Evolutionary conservation across 1,284 basidiomycete genomes (phyloP), one percentile per base, ranked within the genome.

Genomic region (Exobasidium rhododendri): DNA sequence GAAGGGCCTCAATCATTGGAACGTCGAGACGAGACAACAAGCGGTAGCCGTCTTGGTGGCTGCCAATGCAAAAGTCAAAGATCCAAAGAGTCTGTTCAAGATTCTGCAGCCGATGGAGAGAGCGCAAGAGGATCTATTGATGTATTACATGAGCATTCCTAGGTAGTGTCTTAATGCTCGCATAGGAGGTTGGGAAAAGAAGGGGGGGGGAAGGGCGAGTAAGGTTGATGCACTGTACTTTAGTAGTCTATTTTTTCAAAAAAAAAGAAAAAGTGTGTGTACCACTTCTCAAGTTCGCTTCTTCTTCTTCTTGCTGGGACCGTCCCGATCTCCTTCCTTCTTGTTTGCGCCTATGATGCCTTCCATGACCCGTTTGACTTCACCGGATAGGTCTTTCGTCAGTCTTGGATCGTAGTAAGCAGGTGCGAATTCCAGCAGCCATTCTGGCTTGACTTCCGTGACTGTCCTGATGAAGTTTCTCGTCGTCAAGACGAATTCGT

Each of bases 401-500:
- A 30, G 29, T 35, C 52, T 20, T 26, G 52, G 52, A 75, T 94
- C 89, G 79, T 87, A 98, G 83, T 97, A 97, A 29, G 79, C 78
- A 0, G 86, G 81, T 0, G 92, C 91, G 69, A 84, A 88, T 77
- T 97, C 92, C 46, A 96, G 81, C 17, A 97, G 82, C 92, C 96
- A 97, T 75, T 97, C 93, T 1, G 89, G 86, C 74, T 86, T 85
- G 59, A 97, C 86, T 66, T 94, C 92, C 1, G 92, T 89, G 22
- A 94, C 91, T 0, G 91, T 96, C 44, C 94, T 87, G 74, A 98
- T 94, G 74, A 90, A 97, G 82, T 85, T 79, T 77, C 84, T 83
- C 7, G 92, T 92, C 13, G 94, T 98, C 66, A 97, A 83, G 29
- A 97, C 92, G 78, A 98, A 98, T 81, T 82, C 96, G 80, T 98